phyloP scores from a whole-genome alignment of 2,329 filamentous ascomycete genomes.

The Fusarium metavorans region DNA sequence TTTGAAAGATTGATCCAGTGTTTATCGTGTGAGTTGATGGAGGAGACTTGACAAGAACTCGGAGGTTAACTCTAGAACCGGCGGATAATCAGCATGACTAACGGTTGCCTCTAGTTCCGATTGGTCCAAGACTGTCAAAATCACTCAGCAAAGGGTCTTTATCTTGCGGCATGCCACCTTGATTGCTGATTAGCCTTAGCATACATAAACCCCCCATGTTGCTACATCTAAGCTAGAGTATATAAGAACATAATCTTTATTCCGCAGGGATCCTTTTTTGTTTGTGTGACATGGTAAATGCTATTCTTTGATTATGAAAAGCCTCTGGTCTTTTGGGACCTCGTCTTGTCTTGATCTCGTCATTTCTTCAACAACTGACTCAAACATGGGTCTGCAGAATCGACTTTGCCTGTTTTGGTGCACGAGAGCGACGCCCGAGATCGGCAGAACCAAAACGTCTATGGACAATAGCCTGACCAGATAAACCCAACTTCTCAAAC shows the following conservation, averaged over 20 bases:
- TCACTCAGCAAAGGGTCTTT: neutral
- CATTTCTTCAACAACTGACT: neutral
- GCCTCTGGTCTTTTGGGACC: neutral
- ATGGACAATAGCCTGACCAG: neutral
- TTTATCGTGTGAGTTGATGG: neutral
- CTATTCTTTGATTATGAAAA: neutral
- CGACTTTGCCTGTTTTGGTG: neutral
- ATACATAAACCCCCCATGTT: neutral
- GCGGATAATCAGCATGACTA: neutral
- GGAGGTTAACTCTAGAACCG: neutral
- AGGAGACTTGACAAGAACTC: neutral
- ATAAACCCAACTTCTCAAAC: neutral
- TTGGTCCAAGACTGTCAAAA: neutral
- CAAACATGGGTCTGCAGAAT: neutral
- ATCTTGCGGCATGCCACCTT: neutral
- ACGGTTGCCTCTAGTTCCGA: neutral
- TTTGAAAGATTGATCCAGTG: neutral
- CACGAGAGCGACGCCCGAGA: neutral
- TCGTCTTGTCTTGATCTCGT: neutral
- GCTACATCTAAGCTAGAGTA: neutral
- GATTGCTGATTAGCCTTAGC: neutral
- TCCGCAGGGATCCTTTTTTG: too few relatives aligned
- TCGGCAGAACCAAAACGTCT: neutral
- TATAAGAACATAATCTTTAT: neutral
- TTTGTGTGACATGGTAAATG: neutral